Base-by-base conservation (phyloP, 2,329 filamentous ascomycete species). In the Colletotrichum tropicicola region DNA sequence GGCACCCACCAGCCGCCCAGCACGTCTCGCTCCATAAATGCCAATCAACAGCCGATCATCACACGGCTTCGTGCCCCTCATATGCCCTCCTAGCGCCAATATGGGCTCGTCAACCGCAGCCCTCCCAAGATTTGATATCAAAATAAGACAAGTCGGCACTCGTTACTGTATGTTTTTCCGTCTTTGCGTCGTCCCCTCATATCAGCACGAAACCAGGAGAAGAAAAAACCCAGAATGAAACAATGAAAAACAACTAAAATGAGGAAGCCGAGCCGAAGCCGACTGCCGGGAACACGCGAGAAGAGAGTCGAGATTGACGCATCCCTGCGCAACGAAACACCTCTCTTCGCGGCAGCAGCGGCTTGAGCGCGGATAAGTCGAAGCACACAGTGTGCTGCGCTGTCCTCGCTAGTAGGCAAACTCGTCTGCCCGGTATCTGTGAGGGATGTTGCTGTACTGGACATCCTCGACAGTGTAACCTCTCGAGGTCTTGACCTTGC, bases 401-500 rank as follows among this genome's bases (percentile, higher is more conserved):
- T 4, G n/a, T 51, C 13, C 6, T 23, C 44, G 10, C n/a, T 48
- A 44, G 5, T 19, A 48, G 13, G 27, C 30, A n/a, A 39, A 49
- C 12, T 73, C 71, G 27, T 74, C 70, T 25, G 75, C 73, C 19
- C 68, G 72, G 35, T 71, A 71, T 23, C 70, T 66, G 59, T 75
- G 52, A 64, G 65, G 66, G 54, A 68, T 69, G 57, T 55, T 59
- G 69, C 70, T 74, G 68, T 75, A 80, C 28, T 70, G 68, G n/a
- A 78, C 70, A 37, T 79, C 75, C 2, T 72, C 71, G 12, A 67
- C 58, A 28, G 65, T 66, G 58, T 74, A 78, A 10, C 59, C 7
- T 68, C 73, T 77, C 5, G 76, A 73, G 8, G 71, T 75, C 72
- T 76, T 80, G 39, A 78, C 73, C 67, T 77, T 80, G 62, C 69